Base-by-base conservation (phyloP, 1,139 yeast species). In the Yamadazyma triangularis region DNA sequence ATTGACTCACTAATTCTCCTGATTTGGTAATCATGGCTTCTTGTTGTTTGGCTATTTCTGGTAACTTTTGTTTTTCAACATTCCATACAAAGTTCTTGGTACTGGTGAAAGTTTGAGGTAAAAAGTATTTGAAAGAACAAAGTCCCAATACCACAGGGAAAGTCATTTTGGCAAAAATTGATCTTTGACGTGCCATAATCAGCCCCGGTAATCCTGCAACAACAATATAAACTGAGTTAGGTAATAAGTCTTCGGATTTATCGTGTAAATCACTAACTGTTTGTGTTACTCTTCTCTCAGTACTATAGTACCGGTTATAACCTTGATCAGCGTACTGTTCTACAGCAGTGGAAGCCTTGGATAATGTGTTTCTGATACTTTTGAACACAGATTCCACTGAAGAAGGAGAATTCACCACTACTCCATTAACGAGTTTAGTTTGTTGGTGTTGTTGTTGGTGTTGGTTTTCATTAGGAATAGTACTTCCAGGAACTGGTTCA, bases 131-230 rank as follows among this genome's bases (percentile, higher is more conserved):
- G 60, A 88, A 86, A 1, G 95, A 80, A 9, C 70, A 72, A 13
- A 75, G 44, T 11, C 95, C 95, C 30, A 84, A 69, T 0, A 70
- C 58, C 3, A 82, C 37, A 2, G 97, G 97, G 10, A 78, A 66
- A 1, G 75, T 41, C 4, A 72, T 60, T 47, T 81, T 78, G 11
- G 85, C 54, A 4, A 81, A 32, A 10, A 82, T 38, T 28, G 78
- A 75, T 39, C 86, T 72, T 47, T 79, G 79, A 50, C 95, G 86
- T 3, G 95, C 77, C 30, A 84, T 53, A 29, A 91, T 79, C 18
- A 86, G 75, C 31, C 96, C 97, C 4, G 93, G 65, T 46, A 89
- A 70, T 2, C 79, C 70, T n/a, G 89, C 91, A 25, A 88, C 76
- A 9, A 77, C 50, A 16, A 86, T 68, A 50, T 85, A 88, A 16